These are phyloP conservation scores for Paragyromitra xinjiangensis DNA, from an alignment of 495 filamentous ascomycete genomes.

Conservation along the genomic window DNA sequence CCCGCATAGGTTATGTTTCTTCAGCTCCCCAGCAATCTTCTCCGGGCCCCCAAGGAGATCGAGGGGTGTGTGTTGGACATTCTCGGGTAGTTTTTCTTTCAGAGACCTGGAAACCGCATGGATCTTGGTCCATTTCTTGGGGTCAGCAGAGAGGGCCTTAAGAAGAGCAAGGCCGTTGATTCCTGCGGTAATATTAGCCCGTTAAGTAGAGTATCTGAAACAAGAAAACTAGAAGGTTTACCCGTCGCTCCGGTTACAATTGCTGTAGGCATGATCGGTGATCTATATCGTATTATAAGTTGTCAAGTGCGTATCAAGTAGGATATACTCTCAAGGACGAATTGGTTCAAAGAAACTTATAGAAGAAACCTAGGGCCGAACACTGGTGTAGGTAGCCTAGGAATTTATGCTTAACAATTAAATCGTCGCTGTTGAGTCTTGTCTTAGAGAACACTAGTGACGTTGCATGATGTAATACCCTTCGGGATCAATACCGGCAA, in stretches of 20 bases:
- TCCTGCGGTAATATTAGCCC: slow-evolving; percentile 52
- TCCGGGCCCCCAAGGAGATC: slow-evolving; percentile 61
- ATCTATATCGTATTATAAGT: not conserved
- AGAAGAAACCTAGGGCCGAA: not conserved
- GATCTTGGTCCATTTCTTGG: slow-evolving; percentile 60
- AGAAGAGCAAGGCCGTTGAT: slow-evolving; percentile 64
- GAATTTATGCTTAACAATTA: not conserved
- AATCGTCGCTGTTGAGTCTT: not conserved
- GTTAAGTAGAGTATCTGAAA: not conserved
- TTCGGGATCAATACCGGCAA: not conserved
- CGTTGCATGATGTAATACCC: not conserved
- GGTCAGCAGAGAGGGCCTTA: slow-evolving; percentile 59
- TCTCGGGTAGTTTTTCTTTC: slow-evolving; percentile 59
- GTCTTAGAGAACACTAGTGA: not conserved
- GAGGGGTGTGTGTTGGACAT: slow-evolving; percentile 62
- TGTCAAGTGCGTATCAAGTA: not conserved
- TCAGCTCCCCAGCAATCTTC: slow-evolving; percentile 61
- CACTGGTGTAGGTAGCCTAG: not conserved
- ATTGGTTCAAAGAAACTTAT: slow-evolving; percentile 2
- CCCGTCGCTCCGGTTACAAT: slow-evolving; percentile 61
- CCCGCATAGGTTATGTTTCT: slow-evolving; percentile 47
- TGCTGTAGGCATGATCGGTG: slow-evolving; percentile 58
- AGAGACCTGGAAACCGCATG: slow-evolving; percentile 62
- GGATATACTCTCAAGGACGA: slow-evolving; percentile 7
- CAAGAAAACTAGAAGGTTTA: not conserved